A percentile compares a stretch with the other conserved stretches of the same genome.
Evolutionary conservation across 768 basidiomycete genomes (phyloP).

Genomic region (Agrocybe pediades): DNA sequence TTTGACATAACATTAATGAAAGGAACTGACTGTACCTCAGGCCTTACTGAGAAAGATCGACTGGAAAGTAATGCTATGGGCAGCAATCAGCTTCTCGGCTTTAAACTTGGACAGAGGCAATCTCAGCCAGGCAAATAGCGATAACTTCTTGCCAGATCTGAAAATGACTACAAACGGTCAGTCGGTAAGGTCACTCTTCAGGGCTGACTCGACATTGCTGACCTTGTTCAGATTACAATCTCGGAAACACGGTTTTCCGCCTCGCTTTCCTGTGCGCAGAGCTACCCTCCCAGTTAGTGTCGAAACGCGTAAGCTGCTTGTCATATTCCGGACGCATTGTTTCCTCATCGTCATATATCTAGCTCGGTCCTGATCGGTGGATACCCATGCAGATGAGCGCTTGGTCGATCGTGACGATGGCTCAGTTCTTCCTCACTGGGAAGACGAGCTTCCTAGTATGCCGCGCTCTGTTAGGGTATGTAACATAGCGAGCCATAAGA

Average conservation of each 20-base stretch:
- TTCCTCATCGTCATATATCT: neutral
- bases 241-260: constrained; percentile 56
- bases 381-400: constrained; percentile 60
- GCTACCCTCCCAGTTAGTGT: constrained; percentile 63
- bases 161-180: constrained; percentile 49
- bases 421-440: constrained; percentile 61
- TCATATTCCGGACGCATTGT: neutral
- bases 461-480: constrained; percentile 46
- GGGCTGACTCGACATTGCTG: neutral
- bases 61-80: constrained; percentile 61
- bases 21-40: constrained; percentile 23
- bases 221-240: constrained; percentile 49
- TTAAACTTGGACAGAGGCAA: constrained; percentile 58
- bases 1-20: neutral
- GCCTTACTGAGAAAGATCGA: constrained; percentile 57
- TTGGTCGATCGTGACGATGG: constrained; percentile 53
- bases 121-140: constrained; percentile 57
- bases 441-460: constrained; percentile 48
- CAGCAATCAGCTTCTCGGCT: constrained; percentile 57
- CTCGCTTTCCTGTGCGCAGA: constrained; percentile 56
- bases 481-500: neutral
- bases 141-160: constrained; percentile 59
- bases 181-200: neutral
- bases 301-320: constrained; percentile 47
- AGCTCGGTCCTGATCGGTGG: constrained; percentile 67